Base-by-base conservation (phyloP, 768 basidiomycete species). In the Phanerochaete carnosa region DNA sequence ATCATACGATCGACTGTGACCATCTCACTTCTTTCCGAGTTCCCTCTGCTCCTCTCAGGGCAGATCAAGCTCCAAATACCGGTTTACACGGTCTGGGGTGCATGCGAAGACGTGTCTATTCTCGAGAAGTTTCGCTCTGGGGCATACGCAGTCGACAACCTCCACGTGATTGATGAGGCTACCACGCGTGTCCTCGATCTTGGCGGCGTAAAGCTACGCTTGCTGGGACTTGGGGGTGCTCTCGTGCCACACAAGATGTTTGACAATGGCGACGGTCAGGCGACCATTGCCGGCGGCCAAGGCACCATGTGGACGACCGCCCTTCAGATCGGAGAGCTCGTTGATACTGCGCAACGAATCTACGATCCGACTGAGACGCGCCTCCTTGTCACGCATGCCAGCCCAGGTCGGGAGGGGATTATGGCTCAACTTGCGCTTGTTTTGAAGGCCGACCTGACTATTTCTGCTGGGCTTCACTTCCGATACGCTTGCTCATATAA, bases 221-320 rank as follows among this genome's bases (percentile, higher is more conserved):
- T 99, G 45, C 86, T 99, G n/a, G 97, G 96, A 43, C 81, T 99
- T 28, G 97, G 97, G 9, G 97, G 97, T 56, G 95, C 95, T 2
- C 83, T 98, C 45, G 94, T 97, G 6, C 86, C 88, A 45, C 95
- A 98, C 80, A 98, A 98, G 74, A 84, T 94, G 80, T 94, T 95
- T 67, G 91, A 94, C 75, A 94, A 94, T 64, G 92, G 96, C 0
- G 93, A 96, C 51, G 96, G 95, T 2, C 86, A 79, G 47, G 95
- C 94, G 12, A 98, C 96, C n/a, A 97, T 99, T 64, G 96, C 97
- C 0, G 97, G 97, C 35, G 97, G 95, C 1, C 90, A 94, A 69
- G 97, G 97, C 30, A 98, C 95, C 22, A 96, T 98, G 89, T 99
- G 97, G 97, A 92, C 94, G 0, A 98, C 96, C 0, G 92, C 94